These are phyloP conservation scores for Clitoria ternatea DNA, from an alignment of 306 rosid genomes.

Conservation along the genomic window DNA sequence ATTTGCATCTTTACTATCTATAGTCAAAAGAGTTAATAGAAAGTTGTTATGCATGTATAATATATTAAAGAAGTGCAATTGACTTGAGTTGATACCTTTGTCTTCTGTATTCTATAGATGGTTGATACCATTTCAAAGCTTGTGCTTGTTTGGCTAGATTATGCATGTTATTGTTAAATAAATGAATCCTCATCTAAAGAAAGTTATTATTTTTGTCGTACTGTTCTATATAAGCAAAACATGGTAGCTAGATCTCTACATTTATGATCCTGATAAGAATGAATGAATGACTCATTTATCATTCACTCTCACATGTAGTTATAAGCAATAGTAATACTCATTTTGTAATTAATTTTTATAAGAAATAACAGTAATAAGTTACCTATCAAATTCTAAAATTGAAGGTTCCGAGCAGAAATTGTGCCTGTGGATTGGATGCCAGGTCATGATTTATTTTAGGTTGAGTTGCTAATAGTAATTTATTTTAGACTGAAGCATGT, in stretches of 20 bases:
- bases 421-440: background rate
- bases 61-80: background rate
- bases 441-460: too few species aligned
- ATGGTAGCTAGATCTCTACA: background rate
- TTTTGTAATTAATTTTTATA: background rate
- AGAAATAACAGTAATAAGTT: background rate
- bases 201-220: slow-evolving; percentile 7
- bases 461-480: too few species aligned
- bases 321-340: background rate
- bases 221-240: background rate
- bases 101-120: background rate
- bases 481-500: slow-evolving; percentile 1
- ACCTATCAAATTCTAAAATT: background rate
- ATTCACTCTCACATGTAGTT: background rate
- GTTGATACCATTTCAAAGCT: background rate
- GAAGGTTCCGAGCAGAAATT: background rate
- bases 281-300: background rate
- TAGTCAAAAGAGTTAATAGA: background rate
- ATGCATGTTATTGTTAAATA: background rate
- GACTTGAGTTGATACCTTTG: too few species aligned
- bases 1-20: background rate
- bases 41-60: background rate
- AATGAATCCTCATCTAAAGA: background rate
- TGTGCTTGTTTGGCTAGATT: slow-evolving; percentile 2
- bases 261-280: background rate